phyloP scores from a whole-genome alignment of 495 filamentous ascomycete genomes.

The Xylaria curta region DNA sequence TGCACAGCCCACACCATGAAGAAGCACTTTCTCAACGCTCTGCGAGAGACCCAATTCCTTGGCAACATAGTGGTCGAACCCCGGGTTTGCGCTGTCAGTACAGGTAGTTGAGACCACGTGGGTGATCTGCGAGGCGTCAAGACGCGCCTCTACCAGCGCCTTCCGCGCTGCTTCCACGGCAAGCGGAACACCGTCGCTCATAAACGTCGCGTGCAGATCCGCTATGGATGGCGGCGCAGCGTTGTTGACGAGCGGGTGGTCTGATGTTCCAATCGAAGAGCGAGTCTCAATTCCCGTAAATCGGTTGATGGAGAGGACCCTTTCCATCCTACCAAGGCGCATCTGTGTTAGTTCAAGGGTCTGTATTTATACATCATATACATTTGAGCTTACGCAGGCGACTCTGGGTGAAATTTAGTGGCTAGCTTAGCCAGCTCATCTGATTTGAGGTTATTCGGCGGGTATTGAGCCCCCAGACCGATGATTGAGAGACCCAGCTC shows the following conservation, averaged over 20 bases:
- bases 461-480: slow-evolving; percentile 58
- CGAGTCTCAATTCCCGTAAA: slow-evolving; percentile 69
- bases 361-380: background rate
- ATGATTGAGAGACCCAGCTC: slow-evolving; percentile 58
- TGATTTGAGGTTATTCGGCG: slow-evolving; percentile 51
- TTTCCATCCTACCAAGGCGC: slow-evolving; percentile 52
- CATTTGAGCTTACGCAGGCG: slow-evolving; percentile 51
- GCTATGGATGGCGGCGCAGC: slow-evolving; percentile 59
- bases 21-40: slow-evolving; percentile 61
- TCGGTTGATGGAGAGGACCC: slow-evolving; percentile 66
- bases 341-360: slow-evolving; percentile 19
- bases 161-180: slow-evolving; percentile 63
- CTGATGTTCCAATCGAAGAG: slow-evolving; percentile 62
- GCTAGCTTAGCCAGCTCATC: slow-evolving; percentile 49
- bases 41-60: slow-evolving; percentile 57
- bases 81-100: slow-evolving; percentile 72
- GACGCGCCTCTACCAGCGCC: slow-evolving; percentile 61
- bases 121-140: slow-evolving; percentile 60
- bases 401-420: slow-evolving; percentile 56
- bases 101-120: slow-evolving; percentile 71
- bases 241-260: slow-evolving; percentile 63
- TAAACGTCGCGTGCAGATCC: slow-evolving; percentile 61
- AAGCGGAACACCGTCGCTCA: slow-evolving; percentile 63
- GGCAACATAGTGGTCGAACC: slow-evolving; percentile 68
- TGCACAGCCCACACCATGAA: slow-evolving; percentile 67